Conservation (phyloP, 352 stramenopile species). For the Phytophthora pisi region DNA sequence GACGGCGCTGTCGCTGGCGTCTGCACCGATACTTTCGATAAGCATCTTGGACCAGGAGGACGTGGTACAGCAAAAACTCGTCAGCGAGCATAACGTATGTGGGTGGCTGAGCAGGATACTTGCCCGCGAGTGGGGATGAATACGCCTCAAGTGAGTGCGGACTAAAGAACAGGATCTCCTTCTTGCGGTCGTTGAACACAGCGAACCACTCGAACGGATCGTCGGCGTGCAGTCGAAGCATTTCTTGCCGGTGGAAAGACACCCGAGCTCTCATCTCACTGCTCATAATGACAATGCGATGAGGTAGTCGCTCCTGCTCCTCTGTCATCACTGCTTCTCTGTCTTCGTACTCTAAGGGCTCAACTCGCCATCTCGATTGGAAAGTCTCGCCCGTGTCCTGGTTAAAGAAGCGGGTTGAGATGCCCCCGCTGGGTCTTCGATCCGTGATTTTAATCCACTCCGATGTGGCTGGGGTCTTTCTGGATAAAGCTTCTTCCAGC, state of each 20-base stretch:
- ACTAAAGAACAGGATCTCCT: conserved; percentile 71
- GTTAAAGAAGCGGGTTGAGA: conserved; percentile 56
- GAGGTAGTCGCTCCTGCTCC: conserved; percentile 31
- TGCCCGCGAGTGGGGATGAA: conserved; percentile 15
- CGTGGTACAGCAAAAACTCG: conserved; percentile 63
- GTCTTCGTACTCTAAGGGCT: conserved; percentile 72
- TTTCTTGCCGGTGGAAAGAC: conserved; percentile 8
- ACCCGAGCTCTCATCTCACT: conserved; percentile 35
- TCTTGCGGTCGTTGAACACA: conserved; percentile 57
- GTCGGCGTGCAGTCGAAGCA: conserved; percentile 22
- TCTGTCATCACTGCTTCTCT: conserved; percentile 22
- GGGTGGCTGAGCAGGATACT: conserved; percentile 25
- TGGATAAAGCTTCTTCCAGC: conserved; percentile 37
- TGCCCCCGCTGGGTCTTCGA: not conserved
- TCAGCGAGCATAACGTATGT: conserved; percentile 66
- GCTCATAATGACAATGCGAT: conserved; percentile 54
- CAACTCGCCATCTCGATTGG: conserved; percentile 13
- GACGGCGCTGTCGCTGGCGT: conserved; percentile 24
- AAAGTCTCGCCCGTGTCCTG: conserved; percentile 61
- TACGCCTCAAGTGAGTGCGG: conserved; percentile 17
- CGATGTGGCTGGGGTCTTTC: conserved; percentile 55
- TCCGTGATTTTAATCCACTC: conserved; percentile 56
- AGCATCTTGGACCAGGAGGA: conserved; percentile 72
- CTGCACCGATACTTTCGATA: conserved; percentile 44
- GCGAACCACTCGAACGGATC: conserved; percentile 63